A percentile compares a stretch with the other conserved stretches of the same genome.
Evolutionary conservation across 164 flowering plant genomes (phyloP).

Genomic region (Sedum album): DNA sequence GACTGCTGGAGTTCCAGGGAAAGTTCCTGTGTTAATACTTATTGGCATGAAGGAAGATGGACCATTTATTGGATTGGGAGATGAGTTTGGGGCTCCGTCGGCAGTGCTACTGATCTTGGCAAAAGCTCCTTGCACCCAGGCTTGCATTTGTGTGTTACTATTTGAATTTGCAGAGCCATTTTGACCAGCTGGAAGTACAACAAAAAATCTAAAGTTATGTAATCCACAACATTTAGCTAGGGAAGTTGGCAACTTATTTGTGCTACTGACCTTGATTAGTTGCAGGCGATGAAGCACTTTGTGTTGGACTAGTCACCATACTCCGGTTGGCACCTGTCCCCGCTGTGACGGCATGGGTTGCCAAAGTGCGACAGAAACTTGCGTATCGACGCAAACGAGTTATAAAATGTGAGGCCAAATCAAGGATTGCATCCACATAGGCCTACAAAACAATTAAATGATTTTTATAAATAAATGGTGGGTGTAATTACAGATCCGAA

Average conservation of each 20-base stretch:
- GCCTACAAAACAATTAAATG: conserved; percentile 44
- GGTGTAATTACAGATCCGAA: background rate
- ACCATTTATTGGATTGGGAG: conserved; percentile 78
- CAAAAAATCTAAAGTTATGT: background rate
- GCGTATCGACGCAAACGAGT: conserved; percentile 98
- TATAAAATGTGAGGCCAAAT: conserved; percentile 95
- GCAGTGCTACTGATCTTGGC: conserved; percentile 91
- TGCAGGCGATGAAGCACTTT: conserved; percentile 70
- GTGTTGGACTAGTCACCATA: conserved; percentile 83
- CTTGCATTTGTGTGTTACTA: conserved; percentile 94
- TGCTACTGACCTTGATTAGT: conserved; percentile 64
- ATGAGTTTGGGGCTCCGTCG: conserved; percentile 69
- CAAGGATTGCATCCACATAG: conserved; percentile 94
- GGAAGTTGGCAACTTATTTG: background rate
- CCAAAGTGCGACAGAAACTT: conserved; percentile 97
- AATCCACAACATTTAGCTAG: background rate
- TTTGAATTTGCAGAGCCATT: conserved; percentile 72
- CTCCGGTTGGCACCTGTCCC: conserved; percentile 66
- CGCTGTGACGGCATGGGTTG: conserved; percentile 89
- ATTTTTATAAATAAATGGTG: background rate
- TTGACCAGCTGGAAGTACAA: conserved; percentile 53
- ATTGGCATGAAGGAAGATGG: conserved; percentile 87
- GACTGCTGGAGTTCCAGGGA: conserved; percentile 99
- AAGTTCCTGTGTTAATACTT: conserved; percentile 97
- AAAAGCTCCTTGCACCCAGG: conserved; percentile 99